These are phyloP conservation scores for Colletotrichum trifolii DNA, from an alignment of 2,329 filamentous ascomycete species.

Conservation along the genomic window DNA sequence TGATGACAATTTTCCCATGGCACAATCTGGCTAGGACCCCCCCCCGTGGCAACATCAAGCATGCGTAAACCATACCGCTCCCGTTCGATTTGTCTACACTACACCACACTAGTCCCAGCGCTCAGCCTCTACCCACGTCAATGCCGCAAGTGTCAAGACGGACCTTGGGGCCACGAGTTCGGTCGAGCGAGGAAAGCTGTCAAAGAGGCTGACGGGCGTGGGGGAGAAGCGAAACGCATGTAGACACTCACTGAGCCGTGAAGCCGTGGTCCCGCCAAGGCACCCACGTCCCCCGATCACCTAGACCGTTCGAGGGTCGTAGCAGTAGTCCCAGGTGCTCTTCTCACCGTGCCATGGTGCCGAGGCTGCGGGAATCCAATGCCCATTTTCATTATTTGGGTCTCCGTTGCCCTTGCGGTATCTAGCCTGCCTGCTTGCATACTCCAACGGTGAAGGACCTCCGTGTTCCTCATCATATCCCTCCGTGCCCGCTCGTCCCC, in stretches of 20 bases:
- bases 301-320: too few species aligned
- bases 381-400: background rate
- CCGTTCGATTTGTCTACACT: too few species aligned
- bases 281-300: too few species aligned
- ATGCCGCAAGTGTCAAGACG: too few species aligned
- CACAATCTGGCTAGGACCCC: too few species aligned
- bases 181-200: background rate
- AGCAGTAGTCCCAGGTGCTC: too few species aligned
- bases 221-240: background rate
- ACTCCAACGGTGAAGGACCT: background rate
- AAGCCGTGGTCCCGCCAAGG: too few species aligned
- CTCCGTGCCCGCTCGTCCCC: background rate
- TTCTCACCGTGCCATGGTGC: too few species aligned
- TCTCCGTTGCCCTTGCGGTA: too few species aligned
- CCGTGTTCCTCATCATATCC: background rate
- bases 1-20: too few species aligned
- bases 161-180: constrained; percentile 1
- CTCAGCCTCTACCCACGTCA: background rate
- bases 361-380: background rate
- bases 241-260: too few species aligned
- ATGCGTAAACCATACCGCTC: constrained; percentile 3
- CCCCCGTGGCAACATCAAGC: constrained; percentile 1
- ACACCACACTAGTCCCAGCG: background rate
- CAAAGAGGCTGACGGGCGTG: background rate
- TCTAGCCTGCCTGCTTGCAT: background rate